Evolutionary conservation across 768 basidiomycete genomes (phyloP), one percentile per base, ranked within the genome.

Genomic region (Royoungia palumana): DNA sequence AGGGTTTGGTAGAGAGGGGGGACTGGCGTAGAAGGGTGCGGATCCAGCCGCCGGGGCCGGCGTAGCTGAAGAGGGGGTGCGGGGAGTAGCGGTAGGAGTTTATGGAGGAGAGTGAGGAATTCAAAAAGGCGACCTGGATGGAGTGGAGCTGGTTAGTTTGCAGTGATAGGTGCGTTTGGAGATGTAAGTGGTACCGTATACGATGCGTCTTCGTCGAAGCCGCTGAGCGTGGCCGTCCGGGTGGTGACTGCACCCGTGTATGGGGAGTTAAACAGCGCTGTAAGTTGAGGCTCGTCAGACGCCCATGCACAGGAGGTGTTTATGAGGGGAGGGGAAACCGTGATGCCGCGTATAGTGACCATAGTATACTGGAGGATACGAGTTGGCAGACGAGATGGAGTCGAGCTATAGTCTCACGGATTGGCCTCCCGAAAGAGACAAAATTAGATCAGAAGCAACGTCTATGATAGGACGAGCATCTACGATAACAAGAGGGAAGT

Each of bases 11-110:
- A 22, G 63, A 54, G 27, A 54, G 35, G 13, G 69, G 53, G 34
- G 63, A 68, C 11, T 69, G 67, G 13, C 53, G 59, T 51, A 79
- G 64, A 36, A 81, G 58, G 32, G 73, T 63, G 16, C 67, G 63
- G 39, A 89, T 70, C 84, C 85, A 89, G 42, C 62, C 65, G 28
- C 20, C 32, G 7, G 59, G 53, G 7, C 62, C 61, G 37, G 90
- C 63, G 69, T 92, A 94, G 20, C 62, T 55, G n/a, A 71, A 59
- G 36, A 94, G 75, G 6, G 86, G 80, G 58, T 84, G 75, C 0
- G 89, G 91, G 8, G 89, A 92, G 69, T 93, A 94, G 20, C 91
- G 91, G 66, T 89, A 94, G 0, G 85, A 87, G 64, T 94, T 94
- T 51, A 90, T 61, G 14, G 90, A 82, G n/a, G 87, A 75, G 32